Evolutionary conservation across 768 basidiomycete species (phyloP), one percentile per base, ranked within the genome.

Genomic region (Amyloporia xantha): DNA sequence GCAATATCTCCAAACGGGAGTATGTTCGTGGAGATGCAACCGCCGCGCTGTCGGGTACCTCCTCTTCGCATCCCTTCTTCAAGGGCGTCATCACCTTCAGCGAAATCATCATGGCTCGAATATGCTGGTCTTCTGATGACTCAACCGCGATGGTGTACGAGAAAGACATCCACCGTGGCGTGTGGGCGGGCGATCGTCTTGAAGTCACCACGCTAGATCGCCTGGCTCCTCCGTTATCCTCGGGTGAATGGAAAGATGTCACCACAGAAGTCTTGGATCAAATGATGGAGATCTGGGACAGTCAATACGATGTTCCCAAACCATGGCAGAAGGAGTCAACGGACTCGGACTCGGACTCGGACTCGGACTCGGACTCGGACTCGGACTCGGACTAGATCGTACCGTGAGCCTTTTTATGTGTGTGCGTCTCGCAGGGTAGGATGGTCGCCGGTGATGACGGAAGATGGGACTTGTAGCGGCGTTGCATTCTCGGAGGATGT

Each of bases 151-250:
- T 54, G 54, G 20, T 17, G 4, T 58, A 49, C 47, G 44, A 51
- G 0, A 54, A 48, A 2, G 24, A 27, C 13, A 44, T 60, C 23
- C 51, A 56, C 24, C 54, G 49, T 2, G 59, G 59, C 2, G 57
- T 46, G 3, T 60, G 59, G 57, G 57, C 57, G 1, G 59, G 59
- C 2, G 52, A 60, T 44, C 49, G 57, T 9, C 56, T 60, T 36
- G 57, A 49, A 28, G 33, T 58, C 20, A 48, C 51, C 9, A 27
- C 11, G 10, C 19, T 38, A 15, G 50, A 54, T 2, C 43, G 46
- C 41, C 39, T 57, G 19, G 41, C 12, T n/a, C 30, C 30, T 7
- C 30, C 30, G 30, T 15, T 33, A 7, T 7, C 38, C 6, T 39
- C 38, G 38, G 12, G 15, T n/a, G 19, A 17, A 10, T 39, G 12